Percentiles rank a stretch among this genome's conserved stretches.
These are phyloP conservation scores for Zizania palustris DNA, from an alignment of 202 grass and related monocot species.

Conservation along the genomic window DNA sequence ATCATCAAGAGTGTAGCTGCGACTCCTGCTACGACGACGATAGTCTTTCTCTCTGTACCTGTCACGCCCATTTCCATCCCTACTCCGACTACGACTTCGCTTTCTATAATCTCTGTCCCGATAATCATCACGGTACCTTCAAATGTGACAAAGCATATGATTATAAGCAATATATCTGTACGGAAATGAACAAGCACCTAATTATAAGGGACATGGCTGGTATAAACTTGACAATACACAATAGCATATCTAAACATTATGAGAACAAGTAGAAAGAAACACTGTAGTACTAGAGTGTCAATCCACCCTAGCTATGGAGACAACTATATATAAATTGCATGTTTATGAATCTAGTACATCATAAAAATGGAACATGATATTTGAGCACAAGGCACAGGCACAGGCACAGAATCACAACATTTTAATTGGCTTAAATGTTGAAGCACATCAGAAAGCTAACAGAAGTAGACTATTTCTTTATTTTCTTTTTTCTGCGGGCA, in stretches of 20 bases:
- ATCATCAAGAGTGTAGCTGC: constrained; percentile 60
- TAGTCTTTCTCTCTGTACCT: constrained; percentile 62
- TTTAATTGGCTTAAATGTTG: background rate
- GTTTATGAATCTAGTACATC: background rate
- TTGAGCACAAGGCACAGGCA: background rate
- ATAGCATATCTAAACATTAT: constrained; percentile 24
- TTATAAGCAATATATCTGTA: constrained; percentile 7
- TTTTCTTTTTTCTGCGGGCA: background rate
- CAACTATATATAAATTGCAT: constrained; percentile 10
- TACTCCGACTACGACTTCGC: constrained; percentile 54
- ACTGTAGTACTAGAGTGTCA: background rate
- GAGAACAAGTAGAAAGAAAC: background rate
- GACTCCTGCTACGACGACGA: constrained; percentile 62
- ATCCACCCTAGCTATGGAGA: background rate
- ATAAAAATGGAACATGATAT: constrained; percentile 17
- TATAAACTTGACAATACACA: constrained; percentile 11
- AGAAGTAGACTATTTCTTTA: background rate
- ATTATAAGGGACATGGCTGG: background rate
- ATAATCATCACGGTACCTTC: constrained; percentile 53
- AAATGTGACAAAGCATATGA: constrained; percentile 11
- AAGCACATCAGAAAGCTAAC: background rate
- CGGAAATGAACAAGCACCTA: background rate
- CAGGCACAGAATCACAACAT: constrained; percentile 11
- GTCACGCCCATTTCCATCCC: constrained; percentile 54
- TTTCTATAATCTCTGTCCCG: constrained; percentile 58